phyloP scores from a whole-genome alignment of 345 rosid species.

The Dimocarpus longan region DNA sequence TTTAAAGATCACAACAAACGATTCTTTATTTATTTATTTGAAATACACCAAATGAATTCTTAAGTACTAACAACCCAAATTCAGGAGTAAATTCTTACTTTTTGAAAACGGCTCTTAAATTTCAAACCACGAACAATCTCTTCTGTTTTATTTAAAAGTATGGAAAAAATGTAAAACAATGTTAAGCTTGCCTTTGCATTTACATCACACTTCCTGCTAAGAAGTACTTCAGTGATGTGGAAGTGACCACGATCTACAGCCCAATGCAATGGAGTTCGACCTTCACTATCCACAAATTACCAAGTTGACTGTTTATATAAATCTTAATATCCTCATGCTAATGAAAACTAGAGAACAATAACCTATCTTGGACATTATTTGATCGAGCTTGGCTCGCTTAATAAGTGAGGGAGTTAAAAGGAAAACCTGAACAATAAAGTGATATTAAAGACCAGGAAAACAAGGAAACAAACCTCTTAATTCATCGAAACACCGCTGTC shows the following conservation, averaged over 20 bases:
- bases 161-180: conserved; percentile 29
- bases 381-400: conserved; percentile 5
- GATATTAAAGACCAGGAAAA: background rate
- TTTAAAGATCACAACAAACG: too few species aligned
- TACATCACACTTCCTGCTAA: conserved; percentile 39
- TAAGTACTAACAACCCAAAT: background rate
- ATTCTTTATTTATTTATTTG: too few species aligned
- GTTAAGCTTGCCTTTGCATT: conserved; percentile 56
- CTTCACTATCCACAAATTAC: conserved; percentile 53
- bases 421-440: background rate
- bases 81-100: background rate
- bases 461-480: conserved; percentile 51
- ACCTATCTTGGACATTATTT: background rate
- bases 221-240: conserved; percentile 52
- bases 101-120: too few species aligned
- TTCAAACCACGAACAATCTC: too few species aligned
- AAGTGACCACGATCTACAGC: conserved; percentile 92
- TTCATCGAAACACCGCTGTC: conserved; percentile 71
- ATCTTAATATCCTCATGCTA: background rate
- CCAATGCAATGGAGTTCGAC: conserved; percentile 95
- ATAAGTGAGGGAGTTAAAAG: background rate
- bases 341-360: background rate
- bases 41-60: background rate
- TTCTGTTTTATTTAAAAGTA: background rate
- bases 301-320: conserved; percentile 6